Evolutionary conservation across 2,329 filamentous ascomycete genomes (phyloP), one percentile per base, ranked within the genome.

Genomic region (Chaetomium sp.): DNA sequence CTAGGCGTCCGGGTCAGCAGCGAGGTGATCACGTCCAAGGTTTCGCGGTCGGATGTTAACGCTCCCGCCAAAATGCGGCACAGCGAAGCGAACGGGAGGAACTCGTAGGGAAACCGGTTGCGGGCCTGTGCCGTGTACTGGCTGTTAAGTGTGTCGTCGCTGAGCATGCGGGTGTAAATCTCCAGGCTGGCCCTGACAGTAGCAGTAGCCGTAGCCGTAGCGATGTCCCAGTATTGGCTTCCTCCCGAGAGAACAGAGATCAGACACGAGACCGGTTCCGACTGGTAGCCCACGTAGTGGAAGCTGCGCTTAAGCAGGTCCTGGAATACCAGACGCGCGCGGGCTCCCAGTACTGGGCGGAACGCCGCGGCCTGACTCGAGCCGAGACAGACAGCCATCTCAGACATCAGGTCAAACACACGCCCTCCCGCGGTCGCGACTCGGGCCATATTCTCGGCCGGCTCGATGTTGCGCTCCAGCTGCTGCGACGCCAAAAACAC

Each of bases 61-160:
- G 66, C 79, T 59, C 59, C 83, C 73, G 79, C 80, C 12, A 95
- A 72, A 41, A 80, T 81, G 54, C 84, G 84, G 66, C 84, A 87
- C 41, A 95, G 74, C 52, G 80, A 82, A 58, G 95, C 72, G 64
- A 96, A 89, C 0, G 91, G 90, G 2, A 85, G 71, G 47, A 89
- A 85, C 71, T 96, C 92, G 69, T 89, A 92, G 0, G 92, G 92
- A 67, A 91, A 96, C 54, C 92, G 85, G 58, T 82, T 80, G 44
- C 86, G 79, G 6, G 91, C 84, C 67, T 88, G 81, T 49, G 81
- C 75, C 36, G 95, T 82, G 59, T 79, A 82, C 50, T 73, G 75
- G 27, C 76, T 76, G 65, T 87, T 76, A 14, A 90, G 70, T 6
- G 75, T 66, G 19, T 75, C 69, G 60, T 88, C 82, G 14, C 77